Conservation (phyloP, 257 asterid genomes). For the Nicotiana undulata region DNA sequence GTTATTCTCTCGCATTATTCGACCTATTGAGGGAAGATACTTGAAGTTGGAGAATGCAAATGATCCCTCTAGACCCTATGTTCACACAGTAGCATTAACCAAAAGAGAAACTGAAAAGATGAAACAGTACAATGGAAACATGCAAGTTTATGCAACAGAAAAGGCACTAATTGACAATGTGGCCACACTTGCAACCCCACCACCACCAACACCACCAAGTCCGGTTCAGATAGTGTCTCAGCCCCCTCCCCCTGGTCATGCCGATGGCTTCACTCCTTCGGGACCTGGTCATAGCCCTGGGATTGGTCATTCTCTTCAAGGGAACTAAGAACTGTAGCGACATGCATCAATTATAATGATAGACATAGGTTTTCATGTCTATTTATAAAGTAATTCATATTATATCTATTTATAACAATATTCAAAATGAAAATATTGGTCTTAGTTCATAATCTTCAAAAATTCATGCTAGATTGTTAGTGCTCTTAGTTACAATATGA, state of each 20-base stretch:
- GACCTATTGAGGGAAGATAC: constrained; percentile 29
- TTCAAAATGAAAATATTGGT: neutral
- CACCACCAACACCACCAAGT: constrained; percentile 19
- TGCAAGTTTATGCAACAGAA: neutral
- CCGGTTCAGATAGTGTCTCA: constrained; percentile 14
- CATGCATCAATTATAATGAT: neutral
- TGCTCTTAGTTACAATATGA: neutral
- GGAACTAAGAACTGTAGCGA: neutral
- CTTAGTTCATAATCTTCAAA: neutral
- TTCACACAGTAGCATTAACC: neutral
- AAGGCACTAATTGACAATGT: constrained; percentile 1
- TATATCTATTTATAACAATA: neutral
- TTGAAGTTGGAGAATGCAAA: constrained; percentile 13
- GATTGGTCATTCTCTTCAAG: constrained; percentile 6
- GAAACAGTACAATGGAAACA: neutral
- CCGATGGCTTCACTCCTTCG: neutral
- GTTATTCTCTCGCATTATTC: constrained; percentile 21
- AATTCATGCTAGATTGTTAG: neutral
- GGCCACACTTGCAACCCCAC: constrained; percentile 2
- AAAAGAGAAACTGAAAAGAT: neutral
- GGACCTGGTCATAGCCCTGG: constrained; percentile 35
- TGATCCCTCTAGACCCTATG: neutral
- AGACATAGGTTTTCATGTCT: neutral
- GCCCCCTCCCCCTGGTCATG: constrained; percentile 40
- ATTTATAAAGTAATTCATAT: neutral